A percentile compares a stretch with the other conserved stretches of the same genome.
These are phyloP conservation scores for Xylaria sp. DNA, from an alignment of 2,329 filamentous ascomycete species.

Conservation along the genomic window DNA sequence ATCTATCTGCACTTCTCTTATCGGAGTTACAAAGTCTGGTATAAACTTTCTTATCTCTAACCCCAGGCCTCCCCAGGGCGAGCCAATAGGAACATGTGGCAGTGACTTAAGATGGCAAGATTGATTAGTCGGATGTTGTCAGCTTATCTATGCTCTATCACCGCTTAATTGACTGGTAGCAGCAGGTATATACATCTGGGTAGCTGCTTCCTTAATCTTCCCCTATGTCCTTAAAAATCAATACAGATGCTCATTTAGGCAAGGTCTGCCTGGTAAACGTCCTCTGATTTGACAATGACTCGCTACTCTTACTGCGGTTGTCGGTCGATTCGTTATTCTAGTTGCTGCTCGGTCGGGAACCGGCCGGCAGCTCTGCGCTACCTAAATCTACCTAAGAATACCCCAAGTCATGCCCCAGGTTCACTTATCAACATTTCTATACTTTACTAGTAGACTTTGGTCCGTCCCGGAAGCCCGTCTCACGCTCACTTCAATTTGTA, in stretches of 20 bases:
- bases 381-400: too few species aligned
- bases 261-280: slow-evolving; percentile 3
- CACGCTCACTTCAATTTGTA: slow-evolving; percentile 15
- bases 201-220: neutral
- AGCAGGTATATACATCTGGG: neutral
- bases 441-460: too few species aligned
- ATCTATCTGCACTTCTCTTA: too few species aligned
- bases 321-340: slow-evolving; percentile 12
- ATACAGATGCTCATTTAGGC: slow-evolving; percentile 25
- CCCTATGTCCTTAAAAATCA: neutral
- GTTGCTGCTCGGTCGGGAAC: slow-evolving; percentile 17
- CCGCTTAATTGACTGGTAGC: neutral
- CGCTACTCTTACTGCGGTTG: slow-evolving; percentile 1
- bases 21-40: neutral
- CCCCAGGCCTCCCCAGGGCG: neutral
- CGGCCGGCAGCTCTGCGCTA: slow-evolving; percentile 8
- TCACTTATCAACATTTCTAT: neutral
- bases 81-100: neutral
- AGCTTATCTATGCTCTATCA: neutral
- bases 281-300: slow-evolving; percentile 5
- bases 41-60: neutral
- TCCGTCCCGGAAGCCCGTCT: slow-evolving; percentile 8
- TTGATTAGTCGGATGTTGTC: slow-evolving; percentile 3
- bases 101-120: slow-evolving; percentile 9
- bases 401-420: neutral